Conservation (phyloP, 192 early-diverging fungal species). For the Allomyces macrogynus region DNA sequence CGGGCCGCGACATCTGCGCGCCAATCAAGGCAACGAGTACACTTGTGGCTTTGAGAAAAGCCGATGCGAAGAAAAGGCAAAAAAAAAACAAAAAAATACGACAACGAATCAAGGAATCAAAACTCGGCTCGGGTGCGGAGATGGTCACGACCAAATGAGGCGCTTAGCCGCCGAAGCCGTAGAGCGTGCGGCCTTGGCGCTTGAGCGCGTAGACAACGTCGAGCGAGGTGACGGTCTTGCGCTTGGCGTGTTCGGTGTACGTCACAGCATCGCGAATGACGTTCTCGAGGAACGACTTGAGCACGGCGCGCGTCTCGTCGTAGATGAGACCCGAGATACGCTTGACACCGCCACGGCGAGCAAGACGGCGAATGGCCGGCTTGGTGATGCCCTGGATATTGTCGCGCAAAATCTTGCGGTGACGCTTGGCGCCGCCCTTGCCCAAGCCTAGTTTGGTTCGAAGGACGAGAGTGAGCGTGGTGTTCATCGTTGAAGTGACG, state of each 20-base stretch:
- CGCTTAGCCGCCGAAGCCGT: conserved; percentile 58
- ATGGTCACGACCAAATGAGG: background rate
- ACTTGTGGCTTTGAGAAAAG: conserved; percentile 4
- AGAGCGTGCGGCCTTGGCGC: conserved; percentile 89
- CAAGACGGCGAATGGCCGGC: conserved; percentile 96
- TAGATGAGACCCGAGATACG: conserved; percentile 99
- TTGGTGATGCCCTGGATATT: conserved; percentile 94
- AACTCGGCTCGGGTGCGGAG: no score
- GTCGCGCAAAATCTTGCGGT: conserved; percentile 98
- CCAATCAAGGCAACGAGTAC: no score
- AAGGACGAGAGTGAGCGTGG: no score
- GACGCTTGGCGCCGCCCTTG: conserved; percentile 99
- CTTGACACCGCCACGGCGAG: conserved; percentile 99
- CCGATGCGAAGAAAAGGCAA: conserved; percentile 1
- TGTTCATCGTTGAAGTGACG: no score
- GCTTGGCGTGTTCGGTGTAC: conserved; percentile 97
- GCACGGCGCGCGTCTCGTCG: conserved; percentile 93
- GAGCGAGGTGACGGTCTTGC: conserved; percentile 97
- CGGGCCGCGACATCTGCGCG: no score
- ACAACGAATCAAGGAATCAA: no score
- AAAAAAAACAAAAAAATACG: background rate
- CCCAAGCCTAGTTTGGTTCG: conserved; percentile 38
- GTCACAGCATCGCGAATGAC: conserved; percentile 98
- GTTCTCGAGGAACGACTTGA: conserved; percentile 97
- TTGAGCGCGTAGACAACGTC: conserved; percentile 99